Conservation (phyloP, 371 early-diverging fungal species). For the Phascolomyces articulosus region DNA sequence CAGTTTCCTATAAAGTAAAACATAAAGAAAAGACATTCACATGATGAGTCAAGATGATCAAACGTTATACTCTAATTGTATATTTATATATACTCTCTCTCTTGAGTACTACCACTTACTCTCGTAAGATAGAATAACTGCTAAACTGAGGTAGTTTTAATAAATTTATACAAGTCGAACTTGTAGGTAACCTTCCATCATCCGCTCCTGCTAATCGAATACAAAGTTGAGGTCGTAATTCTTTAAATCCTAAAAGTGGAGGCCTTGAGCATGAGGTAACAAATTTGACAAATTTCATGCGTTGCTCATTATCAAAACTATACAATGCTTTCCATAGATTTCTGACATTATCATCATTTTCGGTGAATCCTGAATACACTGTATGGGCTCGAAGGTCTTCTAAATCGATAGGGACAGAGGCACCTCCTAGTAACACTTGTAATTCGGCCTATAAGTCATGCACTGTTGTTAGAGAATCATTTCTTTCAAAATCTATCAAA, state of each 20-base stretch:
- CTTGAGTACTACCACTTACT: slow-evolving; percentile 34
- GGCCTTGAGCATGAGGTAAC: slow-evolving; percentile 92
- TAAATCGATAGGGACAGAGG: slow-evolving; percentile 75
- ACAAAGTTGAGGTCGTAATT: slow-evolving; percentile 77
- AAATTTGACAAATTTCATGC: slow-evolving; percentile 82
- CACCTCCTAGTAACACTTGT: slow-evolving; percentile 89
- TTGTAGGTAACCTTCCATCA: slow-evolving; percentile 73
- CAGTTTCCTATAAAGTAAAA: slow-evolving; percentile 68
- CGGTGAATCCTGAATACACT: slow-evolving; percentile 79
- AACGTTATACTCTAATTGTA: neutral
- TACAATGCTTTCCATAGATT: slow-evolving; percentile 86
- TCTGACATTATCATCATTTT: slow-evolving; percentile 70
- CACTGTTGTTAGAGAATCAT: no score
- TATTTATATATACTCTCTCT: neutral
- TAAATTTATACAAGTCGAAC: slow-evolving; percentile 94
- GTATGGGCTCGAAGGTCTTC: slow-evolving; percentile 79
- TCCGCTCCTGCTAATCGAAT: slow-evolving; percentile 72
- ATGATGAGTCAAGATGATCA: no score
- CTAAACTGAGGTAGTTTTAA: slow-evolving; percentile 89
- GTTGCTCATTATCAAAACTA: slow-evolving; percentile 65
- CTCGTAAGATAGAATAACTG: slow-evolving; percentile 52
- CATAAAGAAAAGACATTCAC: no score
- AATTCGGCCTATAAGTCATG: slow-evolving; percentile 69
- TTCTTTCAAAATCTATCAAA: no score
- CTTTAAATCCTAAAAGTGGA: slow-evolving; percentile 89